Evolutionary conservation across 305 asterid species (phyloP), one percentile per base, ranked within the genome.

Genomic region (Fraxinus greggii): DNA sequence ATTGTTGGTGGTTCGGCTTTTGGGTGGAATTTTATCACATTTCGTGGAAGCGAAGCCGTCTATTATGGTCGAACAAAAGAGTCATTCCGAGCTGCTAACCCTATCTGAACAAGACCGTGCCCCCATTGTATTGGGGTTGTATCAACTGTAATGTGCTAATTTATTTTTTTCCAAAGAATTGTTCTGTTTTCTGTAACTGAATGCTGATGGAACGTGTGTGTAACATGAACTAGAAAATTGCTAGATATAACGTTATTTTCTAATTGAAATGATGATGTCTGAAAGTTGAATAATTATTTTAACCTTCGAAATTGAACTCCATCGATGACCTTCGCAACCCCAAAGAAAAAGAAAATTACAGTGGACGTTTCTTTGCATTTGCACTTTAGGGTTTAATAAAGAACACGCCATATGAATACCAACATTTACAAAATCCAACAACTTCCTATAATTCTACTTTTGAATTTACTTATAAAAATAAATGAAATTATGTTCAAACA

Each of bases 21-120:
- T 56, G 97, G 99, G 13, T 94, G 98, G 98, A 93, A 95, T 87
- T 95, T 92, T 83, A 77, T 93, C 48, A 91, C 91, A 5, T 95
- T 76, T 87, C 84, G 80, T 31, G 88, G 90, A 28, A 79, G 79
- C 65, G 54, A 80, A 38, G 40, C 91, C 12, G 83, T 83, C 21
- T 94, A 91, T 81, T 93, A 91, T 80, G 98, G 98, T 65, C 87
- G 86, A 84, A 89, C 92, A 0, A 95, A 90, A 79, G 97, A 89
- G 84, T 90, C 89, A n/a, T 95, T 89, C 82, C 90, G 95, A 79
- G 86, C 91, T 48, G 80, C 78, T 35, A 89, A 92, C 77, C 87
- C 92, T 48, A 87, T 69, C 21, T 73, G 83, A 83, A 61, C 13
- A 8, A 38, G 45, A n/a, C n/a, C n/a, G n/a, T 26, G 29, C 29